Percentiles rank a stretch among this genome's conserved stretches.
Conservation (phyloP, 352 stramenopile genomes). For the Globisporangium paddicum region DNA sequence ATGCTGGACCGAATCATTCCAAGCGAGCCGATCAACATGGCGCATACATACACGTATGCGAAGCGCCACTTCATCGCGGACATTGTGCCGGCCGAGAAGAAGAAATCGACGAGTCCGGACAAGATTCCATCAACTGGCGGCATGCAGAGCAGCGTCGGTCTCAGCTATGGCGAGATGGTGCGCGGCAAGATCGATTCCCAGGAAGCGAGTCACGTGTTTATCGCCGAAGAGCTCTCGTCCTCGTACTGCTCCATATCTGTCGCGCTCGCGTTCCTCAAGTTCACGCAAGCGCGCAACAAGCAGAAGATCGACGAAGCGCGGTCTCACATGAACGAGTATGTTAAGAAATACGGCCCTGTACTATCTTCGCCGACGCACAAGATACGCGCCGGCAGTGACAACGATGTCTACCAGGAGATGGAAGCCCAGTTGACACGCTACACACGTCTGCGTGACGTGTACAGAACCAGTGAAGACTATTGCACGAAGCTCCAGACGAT, state of each 20-base stretch:
- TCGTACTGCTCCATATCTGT: conserved; percentile 84
- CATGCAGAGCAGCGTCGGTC: conserved; percentile 18
- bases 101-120: conserved; percentile 24
- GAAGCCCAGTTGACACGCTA: conserved; percentile 58
- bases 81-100: conserved; percentile 51
- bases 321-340: conserved; percentile 46
- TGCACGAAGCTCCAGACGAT: conserved; percentile 62
- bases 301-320: conserved; percentile 52
- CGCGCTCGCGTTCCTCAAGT: conserved; percentile 71
- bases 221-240: conserved; percentile 76
- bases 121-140: conserved; percentile 14
- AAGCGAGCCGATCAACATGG: conserved; percentile 55
- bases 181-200: conserved; percentile 43
- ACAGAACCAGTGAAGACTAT: conserved; percentile 63
- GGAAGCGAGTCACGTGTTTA: conserved; percentile 63
- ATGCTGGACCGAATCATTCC: conserved; percentile 70
- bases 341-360: conserved; percentile 38
- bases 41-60: conserved; percentile 75
- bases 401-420: conserved; percentile 41
- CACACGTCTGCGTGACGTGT: conserved; percentile 50
- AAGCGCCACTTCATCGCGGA: conserved; percentile 80
- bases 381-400: conserved; percentile 19
- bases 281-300: conserved; percentile 66
- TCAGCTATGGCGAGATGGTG: conserved; percentile 61
- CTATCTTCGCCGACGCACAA: conserved; percentile 23